Evolutionary conservation across 2,329 filamentous ascomycete species (phyloP).

Genomic region (Fusarium nematophilum): DNA sequence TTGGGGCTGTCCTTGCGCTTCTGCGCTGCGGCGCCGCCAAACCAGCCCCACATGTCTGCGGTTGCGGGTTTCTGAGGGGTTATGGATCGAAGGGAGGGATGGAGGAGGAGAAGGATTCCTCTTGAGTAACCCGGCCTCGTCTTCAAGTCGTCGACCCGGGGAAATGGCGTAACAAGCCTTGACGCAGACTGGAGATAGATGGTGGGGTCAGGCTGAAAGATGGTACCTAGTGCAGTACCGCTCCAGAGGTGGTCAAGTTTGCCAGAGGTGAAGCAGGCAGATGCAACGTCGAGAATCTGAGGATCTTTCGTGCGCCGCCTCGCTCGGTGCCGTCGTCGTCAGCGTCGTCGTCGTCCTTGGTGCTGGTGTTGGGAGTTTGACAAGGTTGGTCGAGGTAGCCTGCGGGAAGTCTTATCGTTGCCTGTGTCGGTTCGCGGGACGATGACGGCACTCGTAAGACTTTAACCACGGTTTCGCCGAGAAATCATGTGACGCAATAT

Average conservation of each 20-base stretch:
- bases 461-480: slow-evolving; percentile 41
- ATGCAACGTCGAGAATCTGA: not conserved
- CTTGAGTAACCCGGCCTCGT: slow-evolving; percentile 5
- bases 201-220: slow-evolving; percentile 44
- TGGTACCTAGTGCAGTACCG: not conserved
- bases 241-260: not conserved
- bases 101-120: slow-evolving; percentile 27
- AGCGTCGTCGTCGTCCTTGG: slow-evolving; percentile 32
- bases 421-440: slow-evolving; percentile 40
- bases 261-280: not conserved
- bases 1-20: slow-evolving; percentile 95
- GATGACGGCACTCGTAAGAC: slow-evolving; percentile 48
- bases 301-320: not conserved
- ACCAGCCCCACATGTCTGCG: slow-evolving; percentile 82
- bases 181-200: slow-evolving; percentile 35
- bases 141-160: slow-evolving; percentile 25
- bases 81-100: not conserved
- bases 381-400: slow-evolving; percentile 29
- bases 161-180: slow-evolving; percentile 41
- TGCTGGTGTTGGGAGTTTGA: slow-evolving; percentile 26
- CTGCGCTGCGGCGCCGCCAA: slow-evolving; percentile 83
- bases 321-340: slow-evolving; percentile 29
- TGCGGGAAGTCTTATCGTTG: slow-evolving; percentile 46
- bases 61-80: slow-evolving; percentile 17
- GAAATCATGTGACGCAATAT: slow-evolving; percentile 48